Conservation (phyloP, 2,329 filamentous ascomycete species). For the Hypoxylon sp. region DNA sequence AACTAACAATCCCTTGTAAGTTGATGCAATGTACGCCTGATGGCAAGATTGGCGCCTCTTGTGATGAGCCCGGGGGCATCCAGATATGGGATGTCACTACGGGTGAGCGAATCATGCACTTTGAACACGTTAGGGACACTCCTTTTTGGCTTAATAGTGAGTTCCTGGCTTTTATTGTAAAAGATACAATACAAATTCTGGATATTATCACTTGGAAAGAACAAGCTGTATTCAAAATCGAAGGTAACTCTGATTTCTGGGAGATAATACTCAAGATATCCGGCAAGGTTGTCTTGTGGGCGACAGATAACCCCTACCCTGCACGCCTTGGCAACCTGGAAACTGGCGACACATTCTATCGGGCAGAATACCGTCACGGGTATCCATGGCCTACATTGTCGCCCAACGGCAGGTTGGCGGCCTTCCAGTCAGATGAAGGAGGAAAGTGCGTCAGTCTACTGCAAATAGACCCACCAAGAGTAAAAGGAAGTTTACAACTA, state of each 20-base stretch:
- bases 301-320: neutral
- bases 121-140: neutral
- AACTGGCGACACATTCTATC: neutral
- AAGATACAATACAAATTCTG: conserved; percentile 3
- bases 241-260: neutral
- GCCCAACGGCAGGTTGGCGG: conserved; percentile 5
- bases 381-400: neutral
- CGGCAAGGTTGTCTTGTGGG: neutral
- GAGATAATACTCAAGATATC: neutral
- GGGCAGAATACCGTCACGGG: neutral
- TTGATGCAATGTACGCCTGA: neutral
- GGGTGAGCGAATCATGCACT: neutral
- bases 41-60: conserved; percentile 1
- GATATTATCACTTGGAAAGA: conserved; percentile 6
- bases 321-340: neutral
- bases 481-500: neutral
- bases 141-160: neutral
- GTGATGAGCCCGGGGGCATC: neutral
- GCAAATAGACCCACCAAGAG: neutral
- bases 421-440: neutral
- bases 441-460: neutral
- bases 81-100: conserved; percentile 15
- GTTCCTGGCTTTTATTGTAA: neutral
- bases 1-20: neutral
- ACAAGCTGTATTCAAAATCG: neutral